Evolutionary conservation across 257 asterid species (phyloP).

Genomic region (Mitragyna speciosa): DNA sequence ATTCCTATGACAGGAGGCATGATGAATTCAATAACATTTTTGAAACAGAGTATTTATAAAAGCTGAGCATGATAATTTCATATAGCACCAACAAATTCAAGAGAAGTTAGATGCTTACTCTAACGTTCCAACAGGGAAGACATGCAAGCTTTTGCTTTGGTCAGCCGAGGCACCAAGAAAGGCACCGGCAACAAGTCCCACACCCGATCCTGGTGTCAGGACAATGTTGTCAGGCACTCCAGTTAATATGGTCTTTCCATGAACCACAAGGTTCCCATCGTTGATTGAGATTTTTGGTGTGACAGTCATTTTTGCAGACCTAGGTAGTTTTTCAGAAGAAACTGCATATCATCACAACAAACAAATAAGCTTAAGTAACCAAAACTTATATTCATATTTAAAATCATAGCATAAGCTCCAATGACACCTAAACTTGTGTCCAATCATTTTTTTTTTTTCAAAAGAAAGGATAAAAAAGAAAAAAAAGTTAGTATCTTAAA

Average conservation of each 20-base stretch:
- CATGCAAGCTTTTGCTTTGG: conserved; percentile 72
- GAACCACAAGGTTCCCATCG: conserved; percentile 89
- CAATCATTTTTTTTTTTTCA: no score
- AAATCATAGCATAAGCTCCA: neutral
- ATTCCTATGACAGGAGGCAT: neutral
- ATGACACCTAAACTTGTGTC: neutral
- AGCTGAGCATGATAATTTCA: neutral
- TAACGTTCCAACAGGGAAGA: conserved; percentile 80
- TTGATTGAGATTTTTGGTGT: conserved; percentile 76
- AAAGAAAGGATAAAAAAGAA: neutral
- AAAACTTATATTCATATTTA: no score
- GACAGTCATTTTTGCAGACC: conserved; percentile 63
- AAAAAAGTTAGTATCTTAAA: neutral
- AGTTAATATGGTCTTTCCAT: conserved; percentile 79
- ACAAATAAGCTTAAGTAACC: neutral
- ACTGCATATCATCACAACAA: conserved; percentile 38
- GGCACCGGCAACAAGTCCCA: conserved; percentile 79
- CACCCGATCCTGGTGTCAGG: conserved; percentile 76
- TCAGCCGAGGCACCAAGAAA: conserved; percentile 87
- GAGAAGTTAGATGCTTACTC: conserved; percentile 53
- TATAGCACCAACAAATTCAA: neutral
- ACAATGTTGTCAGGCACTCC: conserved; percentile 85
- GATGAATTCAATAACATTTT: neutral
- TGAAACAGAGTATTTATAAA: neutral
- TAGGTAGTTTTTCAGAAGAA: conserved; percentile 26